A percentile compares a stretch with the other conserved stretches of the same genome.
Conservation (phyloP, 768 basidiomycete species). For the Flagelloscypha sp. region DNA sequence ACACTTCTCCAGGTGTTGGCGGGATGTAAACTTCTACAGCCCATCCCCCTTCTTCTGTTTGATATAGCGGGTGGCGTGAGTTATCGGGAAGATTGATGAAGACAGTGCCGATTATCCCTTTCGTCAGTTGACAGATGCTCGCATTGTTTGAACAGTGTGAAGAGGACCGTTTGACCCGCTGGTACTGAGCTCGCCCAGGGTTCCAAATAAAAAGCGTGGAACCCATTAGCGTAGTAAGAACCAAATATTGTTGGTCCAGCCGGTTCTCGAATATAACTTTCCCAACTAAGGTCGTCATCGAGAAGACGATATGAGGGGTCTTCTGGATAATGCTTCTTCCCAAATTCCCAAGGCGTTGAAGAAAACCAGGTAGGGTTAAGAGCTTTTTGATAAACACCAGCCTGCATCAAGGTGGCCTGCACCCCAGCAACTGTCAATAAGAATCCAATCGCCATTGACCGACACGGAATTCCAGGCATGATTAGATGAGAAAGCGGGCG, state of each 20-base stretch:
- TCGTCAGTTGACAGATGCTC: conserved; percentile 36
- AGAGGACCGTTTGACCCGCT: conserved; percentile 26
- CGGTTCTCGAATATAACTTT: conserved; percentile 35
- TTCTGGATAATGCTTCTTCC: conserved; percentile 33
- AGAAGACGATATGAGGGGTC: conserved; percentile 36
- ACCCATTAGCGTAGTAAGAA: conserved; percentile 26
- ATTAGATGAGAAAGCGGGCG: conserved; percentile 29
- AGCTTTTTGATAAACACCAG: conserved; percentile 23
- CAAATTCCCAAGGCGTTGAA: conserved; percentile 34
- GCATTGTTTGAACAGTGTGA: conserved; percentile 36
- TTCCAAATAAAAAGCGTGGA: conserved; percentile 25
- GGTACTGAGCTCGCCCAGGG: conserved; percentile 25
- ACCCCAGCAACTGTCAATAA: conserved; percentile 43
- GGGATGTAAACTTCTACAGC: conserved; percentile 28
- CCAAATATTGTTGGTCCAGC: conserved; percentile 27
- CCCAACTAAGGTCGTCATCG: conserved; percentile 31
- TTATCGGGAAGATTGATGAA: conserved; percentile 26
- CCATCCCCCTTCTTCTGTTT: conserved; percentile 34
- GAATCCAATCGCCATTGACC: conserved; percentile 36
- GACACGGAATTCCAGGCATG: conserved; percentile 44
- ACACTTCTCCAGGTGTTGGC: conserved; percentile 23
- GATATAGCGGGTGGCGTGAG: conserved; percentile 25
- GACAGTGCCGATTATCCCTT: conserved; percentile 33
- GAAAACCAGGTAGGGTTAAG: conserved; percentile 36
- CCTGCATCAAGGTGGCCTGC: conserved; percentile 31